Evolutionary conservation across 2,329 filamentous ascomycete species (phyloP), one percentile per base, ranked within the genome.

Genomic region (Tolypocladium ovalisporum): DNA sequence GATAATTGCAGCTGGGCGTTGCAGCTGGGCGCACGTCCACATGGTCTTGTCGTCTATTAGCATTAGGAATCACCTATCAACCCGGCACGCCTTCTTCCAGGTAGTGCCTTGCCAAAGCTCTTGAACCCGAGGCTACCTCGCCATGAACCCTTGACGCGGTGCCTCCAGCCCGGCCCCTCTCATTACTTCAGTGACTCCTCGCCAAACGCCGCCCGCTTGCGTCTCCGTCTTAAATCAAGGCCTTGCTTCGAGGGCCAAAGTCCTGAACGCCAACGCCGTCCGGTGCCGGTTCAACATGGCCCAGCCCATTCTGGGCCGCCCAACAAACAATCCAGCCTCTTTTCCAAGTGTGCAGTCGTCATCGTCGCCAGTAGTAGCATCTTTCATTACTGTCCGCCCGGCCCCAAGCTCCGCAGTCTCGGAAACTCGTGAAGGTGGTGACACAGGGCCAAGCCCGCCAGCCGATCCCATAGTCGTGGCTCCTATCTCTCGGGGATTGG

Each of bases 401-500:
- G 56, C 44, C 59, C 63, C 57, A 65, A 62, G 56, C 63, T 65
- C 54, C 62, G 63, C 56, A 65, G 59, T 54, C 62, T 60, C 52
- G 67, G 63, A 57, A 67, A 52, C 55, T 72, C 66, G 54, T 71
- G 64, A 57, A 70, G 59, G 59, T 70, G 67, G 62, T 72, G 68
- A 63, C 71, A 75, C 56, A 73, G 65, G 62, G 68, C 64, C 60
- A 73, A 63, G 62, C 68, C 67, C 61, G 69, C 67, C 67, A 73
- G 63, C 66, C 71, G 67, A 64, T 71, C 69, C 72, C 68, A 74
- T 61, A 72, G 64, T 66, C 66, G 67, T 57, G 71, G 67, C 68
- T 75, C 75, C 79, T 82, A 82, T 69, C 76, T 79, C 72, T 85
- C 82, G 65, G 81, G 81, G 69, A 85, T 85, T 65, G 82, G 80